Percentiles rank a stretch among this genome's conserved stretches.
Conservation (phyloP, 2,329 filamentous ascomycete species). For the Massarina eburnea region DNA sequence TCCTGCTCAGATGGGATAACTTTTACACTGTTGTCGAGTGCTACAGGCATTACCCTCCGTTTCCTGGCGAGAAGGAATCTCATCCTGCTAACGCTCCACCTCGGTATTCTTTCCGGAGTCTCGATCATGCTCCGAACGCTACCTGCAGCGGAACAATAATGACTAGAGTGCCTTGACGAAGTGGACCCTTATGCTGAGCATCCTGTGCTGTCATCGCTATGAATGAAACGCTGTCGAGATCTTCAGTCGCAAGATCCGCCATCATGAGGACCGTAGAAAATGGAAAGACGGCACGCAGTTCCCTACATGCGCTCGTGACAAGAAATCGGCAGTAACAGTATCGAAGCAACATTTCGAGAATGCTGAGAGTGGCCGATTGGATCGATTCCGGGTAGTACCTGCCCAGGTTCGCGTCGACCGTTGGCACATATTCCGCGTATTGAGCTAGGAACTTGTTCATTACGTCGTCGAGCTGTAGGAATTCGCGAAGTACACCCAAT, state of each 20-base stretch:
- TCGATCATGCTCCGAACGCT: slow-evolving; percentile 11
- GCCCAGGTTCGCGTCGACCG: too few species aligned
- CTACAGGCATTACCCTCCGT: neutral
- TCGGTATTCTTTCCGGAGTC: neutral
- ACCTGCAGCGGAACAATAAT: slow-evolving; percentile 9
- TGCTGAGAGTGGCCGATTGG: too few species aligned
- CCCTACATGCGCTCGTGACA: slow-evolving; percentile 4
- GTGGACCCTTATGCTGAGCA: slow-evolving; percentile 7
- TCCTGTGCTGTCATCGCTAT: slow-evolving; percentile 8
- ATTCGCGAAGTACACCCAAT: neutral
- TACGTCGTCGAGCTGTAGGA: too few species aligned
- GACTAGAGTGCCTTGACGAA: slow-evolving; percentile 4
- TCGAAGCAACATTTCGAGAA: too few species aligned
- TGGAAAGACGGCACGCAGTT: neutral
- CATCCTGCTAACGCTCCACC: neutral
- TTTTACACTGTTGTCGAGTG: too few species aligned
- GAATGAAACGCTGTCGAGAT: slow-evolving; percentile 1
- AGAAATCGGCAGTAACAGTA: slow-evolving; percentile 13
- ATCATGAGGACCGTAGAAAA: slow-evolving; percentile 1
- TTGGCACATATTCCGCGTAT: too few species aligned
- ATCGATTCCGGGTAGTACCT: too few species aligned
- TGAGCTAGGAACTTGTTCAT: too few species aligned
- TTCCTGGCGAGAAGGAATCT: neutral
- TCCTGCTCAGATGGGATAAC: too few species aligned
- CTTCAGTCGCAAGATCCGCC: slow-evolving; percentile 4